phyloP scores from a whole-genome alignment of 1,284 basidiomycete genomes.

The Cryptococcus sp. region DNA sequence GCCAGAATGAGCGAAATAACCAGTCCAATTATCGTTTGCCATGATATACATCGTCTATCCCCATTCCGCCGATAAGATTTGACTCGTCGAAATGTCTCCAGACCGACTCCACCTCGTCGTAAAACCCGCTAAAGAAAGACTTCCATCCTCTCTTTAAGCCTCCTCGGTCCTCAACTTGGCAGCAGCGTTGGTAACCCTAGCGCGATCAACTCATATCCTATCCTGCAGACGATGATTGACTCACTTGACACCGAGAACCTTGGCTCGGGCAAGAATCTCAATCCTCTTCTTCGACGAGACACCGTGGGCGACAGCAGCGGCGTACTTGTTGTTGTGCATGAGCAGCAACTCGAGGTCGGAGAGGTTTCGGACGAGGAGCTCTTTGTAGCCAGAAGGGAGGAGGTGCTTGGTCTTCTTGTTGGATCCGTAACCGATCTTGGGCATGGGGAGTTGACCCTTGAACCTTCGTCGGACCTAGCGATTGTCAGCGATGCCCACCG shows the following conservation, averaged over 20 bases:
- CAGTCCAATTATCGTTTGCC: slow-evolving; percentile 3
- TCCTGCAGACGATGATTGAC: slow-evolving; percentile 11
- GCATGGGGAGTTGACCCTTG: slow-evolving; percentile 93
- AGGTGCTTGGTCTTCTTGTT: slow-evolving; percentile 78
- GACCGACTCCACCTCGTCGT: not conserved
- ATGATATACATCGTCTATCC: slow-evolving; percentile 5
- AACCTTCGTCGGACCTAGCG: slow-evolving; percentile 69
- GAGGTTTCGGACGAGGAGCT: slow-evolving; percentile 86
- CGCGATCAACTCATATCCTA: not conserved
- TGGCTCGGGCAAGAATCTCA: slow-evolving; percentile 82
- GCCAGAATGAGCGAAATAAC: too few relatives aligned
- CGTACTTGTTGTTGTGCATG: slow-evolving; percentile 97
- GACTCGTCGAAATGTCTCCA: too few relatives aligned
- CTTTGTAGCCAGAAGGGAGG: slow-evolving; percentile 89
- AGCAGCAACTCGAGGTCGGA: slow-evolving; percentile 87
- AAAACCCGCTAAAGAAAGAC: slow-evolving; percentile 8
- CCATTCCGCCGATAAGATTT: too few relatives aligned
- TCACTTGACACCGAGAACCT: slow-evolving; percentile 73
- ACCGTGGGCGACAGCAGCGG: slow-evolving; percentile 95
- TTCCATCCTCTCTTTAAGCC: slow-evolving; percentile 46
- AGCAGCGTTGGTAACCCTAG: slow-evolving; percentile 82
- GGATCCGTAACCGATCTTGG: slow-evolving; percentile 62
- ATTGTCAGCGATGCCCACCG: not conserved
- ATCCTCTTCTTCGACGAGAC: slow-evolving; percentile 96
- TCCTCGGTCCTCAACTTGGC: slow-evolving; percentile 97